These are phyloP conservation scores for Alternaria dauci DNA, from an alignment of 2,329 filamentous ascomycete genomes.

Conservation along the genomic window DNA sequence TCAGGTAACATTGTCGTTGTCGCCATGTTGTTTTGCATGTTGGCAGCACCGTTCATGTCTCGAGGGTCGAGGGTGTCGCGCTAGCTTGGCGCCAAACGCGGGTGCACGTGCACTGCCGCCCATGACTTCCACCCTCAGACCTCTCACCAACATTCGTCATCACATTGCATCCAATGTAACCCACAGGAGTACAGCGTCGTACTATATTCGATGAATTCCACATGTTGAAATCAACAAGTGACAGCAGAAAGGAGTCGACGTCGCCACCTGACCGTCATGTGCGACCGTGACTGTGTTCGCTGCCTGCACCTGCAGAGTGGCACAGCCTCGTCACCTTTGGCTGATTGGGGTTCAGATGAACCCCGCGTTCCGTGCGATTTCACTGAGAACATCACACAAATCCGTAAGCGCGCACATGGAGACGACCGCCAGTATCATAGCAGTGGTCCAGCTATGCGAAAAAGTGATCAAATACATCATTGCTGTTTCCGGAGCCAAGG, in stretches of 20 bases:
- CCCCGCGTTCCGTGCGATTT: too few relatives aligned
- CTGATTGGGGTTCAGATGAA: too few relatives aligned
- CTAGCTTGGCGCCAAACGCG: conserved; percentile 30
- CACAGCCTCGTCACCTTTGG: too few relatives aligned
- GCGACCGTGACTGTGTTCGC: too few relatives aligned
- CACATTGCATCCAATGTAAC: too few relatives aligned
- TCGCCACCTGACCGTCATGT: too few relatives aligned
- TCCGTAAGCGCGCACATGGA: background rate
- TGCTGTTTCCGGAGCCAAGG: background rate
- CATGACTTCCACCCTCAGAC: background rate
- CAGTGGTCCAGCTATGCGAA: background rate
- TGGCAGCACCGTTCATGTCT: background rate
- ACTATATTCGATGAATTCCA: too few relatives aligned
- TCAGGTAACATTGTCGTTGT: conserved; percentile 51
- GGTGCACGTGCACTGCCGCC: conserved; percentile 27
- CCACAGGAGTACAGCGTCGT: too few relatives aligned
- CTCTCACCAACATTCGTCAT: background rate
- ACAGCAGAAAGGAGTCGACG: too few relatives aligned
- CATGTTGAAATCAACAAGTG: too few relatives aligned
- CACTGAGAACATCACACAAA: too few relatives aligned
- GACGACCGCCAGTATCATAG: background rate
- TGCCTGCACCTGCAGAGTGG: too few relatives aligned
- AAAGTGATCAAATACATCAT: background rate
- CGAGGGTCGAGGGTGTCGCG: conserved; percentile 16
- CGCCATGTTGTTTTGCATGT: conserved; percentile 1